phyloP scores from a whole-genome alignment of 164 flowering plant species.

The Protea cynaroides region DNA sequence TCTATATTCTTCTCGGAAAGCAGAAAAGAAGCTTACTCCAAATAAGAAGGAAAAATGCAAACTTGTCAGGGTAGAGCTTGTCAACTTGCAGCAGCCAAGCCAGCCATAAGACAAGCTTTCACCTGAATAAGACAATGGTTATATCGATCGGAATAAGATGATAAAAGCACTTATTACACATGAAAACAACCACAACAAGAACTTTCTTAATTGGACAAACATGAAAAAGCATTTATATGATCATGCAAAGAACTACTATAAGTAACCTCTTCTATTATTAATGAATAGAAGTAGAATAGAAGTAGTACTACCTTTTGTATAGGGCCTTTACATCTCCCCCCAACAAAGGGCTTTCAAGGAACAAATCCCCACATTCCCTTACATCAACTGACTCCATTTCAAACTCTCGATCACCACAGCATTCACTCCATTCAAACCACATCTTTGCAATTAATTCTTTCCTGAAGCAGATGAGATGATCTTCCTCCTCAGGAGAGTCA shows the following conservation, averaged over 20 bases:
- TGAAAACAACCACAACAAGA: no score
- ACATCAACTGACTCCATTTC: slow-evolving; percentile 46
- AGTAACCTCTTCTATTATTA: no score
- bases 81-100: neutral
- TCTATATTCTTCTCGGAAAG: neutral
- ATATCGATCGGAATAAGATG: neutral
- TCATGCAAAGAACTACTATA: no score
- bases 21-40: neutral
- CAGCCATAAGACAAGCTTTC: neutral
- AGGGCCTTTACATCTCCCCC: slow-evolving; percentile 48
- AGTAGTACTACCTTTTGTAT: slow-evolving; percentile 46
- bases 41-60: neutral
- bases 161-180: neutral
- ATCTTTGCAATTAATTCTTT: slow-evolving; percentile 74
- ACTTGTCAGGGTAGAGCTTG: neutral
- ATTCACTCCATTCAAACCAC: slow-evolving; percentile 92
- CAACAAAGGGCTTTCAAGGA: slow-evolving; percentile 47
- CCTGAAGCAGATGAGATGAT: slow-evolving; percentile 53
- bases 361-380: slow-evolving; percentile 47
- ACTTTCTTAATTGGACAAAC: neutral
- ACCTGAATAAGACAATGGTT: slow-evolving; percentile 15
- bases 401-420: slow-evolving; percentile 31
- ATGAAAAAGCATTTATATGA: slow-evolving; percentile 4
- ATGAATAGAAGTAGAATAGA: no score
- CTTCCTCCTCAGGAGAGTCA: slow-evolving; percentile 74